Evolutionary conservation across 768 basidiomycete genomes (phyloP), one percentile per base, ranked within the genome.

Genomic region (Lyophyllum atratum): DNA sequence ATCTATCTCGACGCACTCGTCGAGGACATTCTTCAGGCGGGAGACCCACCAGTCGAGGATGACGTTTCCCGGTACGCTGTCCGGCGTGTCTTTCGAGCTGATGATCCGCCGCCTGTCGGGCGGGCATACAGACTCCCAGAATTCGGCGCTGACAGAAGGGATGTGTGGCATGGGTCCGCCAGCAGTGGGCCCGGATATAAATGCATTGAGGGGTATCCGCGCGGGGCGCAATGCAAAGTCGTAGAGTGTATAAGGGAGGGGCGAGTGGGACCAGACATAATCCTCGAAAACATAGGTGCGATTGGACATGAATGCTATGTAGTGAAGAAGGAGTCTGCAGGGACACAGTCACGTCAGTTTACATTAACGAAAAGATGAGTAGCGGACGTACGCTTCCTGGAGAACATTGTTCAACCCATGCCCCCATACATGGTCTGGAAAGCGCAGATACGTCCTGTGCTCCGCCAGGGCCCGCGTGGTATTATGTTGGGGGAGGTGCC

Each of bases 271-370:
- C 84, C 84, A 86, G 33, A 75, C 76, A 55, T 85, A 85, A 63
- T 85, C 84, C 56, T 85, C 82, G 55, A 87, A 88, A 1, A 87
- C 85, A 54, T 79, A 86, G 1, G 82, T 80, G 14, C 84, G 70
- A 57, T 82, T 77, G 11, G 81, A 65, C 34, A 67, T 64, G 46
- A 81, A 76, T 0, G 85, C 83, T 15, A 86, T 66, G 61, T 85
- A 79, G 25, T 80, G 79, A 66, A 81, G 74, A 29, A 86, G 59
- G 17, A 84, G 59, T 4, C 82, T 83, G 29, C n/a, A 3, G 2
- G 19, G 11, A n/a, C n/a, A n/a, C 33, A 11, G 26, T 29, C 29
- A 44, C 21, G 26, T 52, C 14, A 37, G 7, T 19, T 31, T 17
- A 26, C 31, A 4, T 34, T 9, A 9, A 22, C 19, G 24, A 1